Conservation (phyloP, 2,329 filamentous ascomycete genomes). For the Boeremia exigua region DNA sequence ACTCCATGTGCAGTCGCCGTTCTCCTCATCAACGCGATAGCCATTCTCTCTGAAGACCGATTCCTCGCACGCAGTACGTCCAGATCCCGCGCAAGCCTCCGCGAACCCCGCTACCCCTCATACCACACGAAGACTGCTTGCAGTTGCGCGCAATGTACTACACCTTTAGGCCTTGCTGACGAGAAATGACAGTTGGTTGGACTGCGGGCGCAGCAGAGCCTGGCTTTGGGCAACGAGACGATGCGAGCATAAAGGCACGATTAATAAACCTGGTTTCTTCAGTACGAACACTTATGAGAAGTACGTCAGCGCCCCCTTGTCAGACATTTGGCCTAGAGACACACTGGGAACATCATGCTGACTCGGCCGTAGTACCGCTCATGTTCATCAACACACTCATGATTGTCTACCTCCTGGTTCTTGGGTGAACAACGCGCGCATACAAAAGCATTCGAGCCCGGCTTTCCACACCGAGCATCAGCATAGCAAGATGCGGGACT, state of each 20-base stretch:
- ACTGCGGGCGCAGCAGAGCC: conserved; percentile 69
- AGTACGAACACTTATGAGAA: conserved; percentile 89
- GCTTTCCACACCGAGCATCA: not conserved
- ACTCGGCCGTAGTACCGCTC: conserved; percentile 42
- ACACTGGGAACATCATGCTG: conserved; percentile 8
- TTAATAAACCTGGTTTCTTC: conserved; percentile 89
- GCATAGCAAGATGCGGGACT: not conserved
- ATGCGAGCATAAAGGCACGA: conserved; percentile 83
- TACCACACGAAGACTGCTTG: not conserved
- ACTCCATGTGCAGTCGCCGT: conserved; percentile 66
- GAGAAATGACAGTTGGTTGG: conserved; percentile 73
- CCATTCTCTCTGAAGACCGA: conserved; percentile 91
- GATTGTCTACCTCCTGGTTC: conserved; percentile 47
- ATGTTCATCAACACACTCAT: conserved; percentile 49
- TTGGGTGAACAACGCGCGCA: conserved; percentile 35
- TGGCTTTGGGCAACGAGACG: conserved; percentile 74
- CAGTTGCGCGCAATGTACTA: not conserved
- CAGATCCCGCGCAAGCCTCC: not conserved
- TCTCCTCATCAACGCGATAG: conserved; percentile 91
- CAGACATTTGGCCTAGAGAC: no score
- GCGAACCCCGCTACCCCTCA: conserved; percentile 2
- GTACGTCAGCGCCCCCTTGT: conserved; percentile 62
- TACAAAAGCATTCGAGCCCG: not conserved
- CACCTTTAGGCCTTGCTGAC: not conserved
- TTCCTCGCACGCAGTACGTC: conserved; percentile 80